These are phyloP conservation scores for Magnaporthiopsis incrustans DNA, from an alignment of 2,329 filamentous ascomycete genomes.

Conservation along the genomic window DNA sequence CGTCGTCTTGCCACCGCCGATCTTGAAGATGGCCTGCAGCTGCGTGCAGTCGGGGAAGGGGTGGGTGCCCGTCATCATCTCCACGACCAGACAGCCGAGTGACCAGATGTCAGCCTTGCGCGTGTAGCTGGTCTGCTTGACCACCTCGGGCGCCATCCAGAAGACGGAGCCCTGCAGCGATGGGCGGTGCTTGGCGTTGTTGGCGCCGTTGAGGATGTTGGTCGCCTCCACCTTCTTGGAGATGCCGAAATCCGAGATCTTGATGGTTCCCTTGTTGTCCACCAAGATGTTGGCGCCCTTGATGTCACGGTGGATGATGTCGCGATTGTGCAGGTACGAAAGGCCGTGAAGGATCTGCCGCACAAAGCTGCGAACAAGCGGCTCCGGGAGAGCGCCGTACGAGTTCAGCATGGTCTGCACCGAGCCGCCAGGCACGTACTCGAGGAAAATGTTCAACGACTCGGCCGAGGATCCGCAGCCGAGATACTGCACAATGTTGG, in stretches of 20 bases:
- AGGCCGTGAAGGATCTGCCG: slow-evolving; percentile 89
- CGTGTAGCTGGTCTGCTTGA: slow-evolving; percentile 95
- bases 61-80: slow-evolving; percentile 97
- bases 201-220: slow-evolving; percentile 65
- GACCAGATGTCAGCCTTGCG: slow-evolving; percentile 99
- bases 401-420: slow-evolving; percentile 98
- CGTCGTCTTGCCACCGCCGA: slow-evolving; percentile 77
- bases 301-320: slow-evolving; percentile 98
- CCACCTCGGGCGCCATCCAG: slow-evolving; percentile 99
- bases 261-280: slow-evolving; percentile 97
- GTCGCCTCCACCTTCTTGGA: slow-evolving; percentile 94
- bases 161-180: slow-evolving; percentile 96
- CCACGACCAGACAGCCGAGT: slow-evolving; percentile 88
- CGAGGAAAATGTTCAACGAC: slow-evolving; percentile 98
- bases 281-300: slow-evolving; percentile 98
- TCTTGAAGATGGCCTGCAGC: slow-evolving; percentile 97
- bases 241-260: slow-evolving; percentile 98
- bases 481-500: slow-evolving; percentile 97
- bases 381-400: slow-evolving; percentile 90
- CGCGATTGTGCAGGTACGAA: slow-evolving; percentile 84
- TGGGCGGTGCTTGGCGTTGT: slow-evolving; percentile 59
- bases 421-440: slow-evolving; percentile 95
- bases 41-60: slow-evolving; percentile 97
- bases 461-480: slow-evolving; percentile 87
- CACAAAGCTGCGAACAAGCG: slow-evolving; percentile 91